Conservation (phyloP, 805 yeast species). For the Wickerhamomyces queroliae region DNA sequence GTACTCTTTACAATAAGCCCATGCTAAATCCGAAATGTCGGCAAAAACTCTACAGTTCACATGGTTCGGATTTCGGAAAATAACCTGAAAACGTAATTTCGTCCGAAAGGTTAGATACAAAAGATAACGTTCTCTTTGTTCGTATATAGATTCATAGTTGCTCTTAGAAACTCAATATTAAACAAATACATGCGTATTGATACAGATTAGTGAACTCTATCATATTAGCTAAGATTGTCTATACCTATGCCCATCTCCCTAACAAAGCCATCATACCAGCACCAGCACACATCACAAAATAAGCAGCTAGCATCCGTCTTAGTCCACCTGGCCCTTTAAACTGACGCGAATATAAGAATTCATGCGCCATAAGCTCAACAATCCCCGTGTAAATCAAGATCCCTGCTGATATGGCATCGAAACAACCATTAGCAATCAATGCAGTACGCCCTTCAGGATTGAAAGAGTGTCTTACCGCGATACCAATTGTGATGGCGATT, state of each 20-base stretch:
- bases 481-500: conserved; percentile 69
- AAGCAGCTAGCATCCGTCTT: conserved; percentile 45
- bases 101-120: too few species aligned
- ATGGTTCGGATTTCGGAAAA: too few species aligned
- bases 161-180: not conserved
- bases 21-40: too few species aligned
- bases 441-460: conserved; percentile 54
- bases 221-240: not conserved
- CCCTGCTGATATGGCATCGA: conserved; percentile 76
- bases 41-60: too few species aligned
- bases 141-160: too few species aligned
- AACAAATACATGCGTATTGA: too few species aligned
- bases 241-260: conserved; percentile 61
- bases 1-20: too few species aligned
- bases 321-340: conserved; percentile 54
- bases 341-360: conserved; percentile 55
- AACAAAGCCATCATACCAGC: conserved; percentile 75
- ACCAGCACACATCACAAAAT: conserved; percentile 49
- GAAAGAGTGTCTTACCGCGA: conserved; percentile 63
- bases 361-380: conserved; percentile 77
- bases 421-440: conserved; percentile 61
- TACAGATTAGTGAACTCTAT: too few species aligned
- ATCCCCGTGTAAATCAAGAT: conserved; percentile 71
- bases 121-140: too few species aligned
- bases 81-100: too few species aligned